A percentile compares a stretch with the other conserved stretches of the same genome.
phyloP scores from a whole-genome alignment of 345 rosid genomes.

The Melaleuca alternifolia region DNA sequence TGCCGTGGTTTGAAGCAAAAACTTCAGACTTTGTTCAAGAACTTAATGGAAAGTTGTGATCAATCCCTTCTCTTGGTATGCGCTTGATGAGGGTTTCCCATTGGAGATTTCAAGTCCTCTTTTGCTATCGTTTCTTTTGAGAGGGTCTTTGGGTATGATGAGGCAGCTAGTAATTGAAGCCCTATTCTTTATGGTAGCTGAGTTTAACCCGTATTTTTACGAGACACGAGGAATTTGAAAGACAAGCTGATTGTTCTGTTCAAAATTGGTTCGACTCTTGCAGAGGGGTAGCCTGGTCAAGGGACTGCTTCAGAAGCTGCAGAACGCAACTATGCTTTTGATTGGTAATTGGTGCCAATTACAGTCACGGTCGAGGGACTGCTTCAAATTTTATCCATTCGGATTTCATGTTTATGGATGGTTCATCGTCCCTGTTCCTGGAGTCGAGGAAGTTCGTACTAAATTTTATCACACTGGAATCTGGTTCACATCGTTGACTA shows the following conservation, averaged over 20 bases:
- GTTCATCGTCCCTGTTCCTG: not conserved
- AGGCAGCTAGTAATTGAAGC: not conserved
- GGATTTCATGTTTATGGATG: not conserved
- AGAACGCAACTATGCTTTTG: not conserved
- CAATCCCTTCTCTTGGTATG: not conserved
- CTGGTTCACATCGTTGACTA: not conserved
- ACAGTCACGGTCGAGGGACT: no score
- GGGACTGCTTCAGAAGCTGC: not conserved
- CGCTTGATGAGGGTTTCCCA: not conserved
- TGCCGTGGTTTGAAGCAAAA: not conserved
- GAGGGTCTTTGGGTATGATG: not conserved
- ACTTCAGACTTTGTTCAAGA: not conserved
- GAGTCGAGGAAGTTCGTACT: not conserved
- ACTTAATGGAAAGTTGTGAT: not conserved
- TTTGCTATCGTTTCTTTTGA: not conserved
- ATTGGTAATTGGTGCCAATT: not conserved
- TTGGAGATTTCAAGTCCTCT: not conserved
- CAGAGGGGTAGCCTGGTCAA: not conserved
- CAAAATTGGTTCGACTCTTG: not conserved
- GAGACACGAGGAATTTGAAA: not conserved
- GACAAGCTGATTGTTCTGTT: not conserved
- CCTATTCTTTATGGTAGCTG: not conserved
- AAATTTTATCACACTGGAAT: not conserved
- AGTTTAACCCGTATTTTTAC: not conserved
- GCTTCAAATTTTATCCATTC: no score